phyloP scores from a whole-genome alignment of 2,329 filamentous ascomycete genomes.

The Chaetoscypha palmicola region DNA sequence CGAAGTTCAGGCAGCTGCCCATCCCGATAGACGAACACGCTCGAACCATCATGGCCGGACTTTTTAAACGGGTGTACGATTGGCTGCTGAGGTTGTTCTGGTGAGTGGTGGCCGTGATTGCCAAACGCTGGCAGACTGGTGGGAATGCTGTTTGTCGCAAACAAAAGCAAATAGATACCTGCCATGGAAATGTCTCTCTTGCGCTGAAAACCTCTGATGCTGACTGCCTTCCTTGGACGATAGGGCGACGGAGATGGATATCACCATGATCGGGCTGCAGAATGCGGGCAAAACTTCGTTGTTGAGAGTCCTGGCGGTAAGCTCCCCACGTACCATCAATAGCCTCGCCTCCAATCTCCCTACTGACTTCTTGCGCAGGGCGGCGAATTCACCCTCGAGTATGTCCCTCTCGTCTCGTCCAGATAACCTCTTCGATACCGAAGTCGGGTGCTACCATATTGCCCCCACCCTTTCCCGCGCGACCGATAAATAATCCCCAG shows the following conservation, averaged over 20 bases:
- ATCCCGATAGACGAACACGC: conserved; percentile 9
- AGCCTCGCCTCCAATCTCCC: conserved; percentile 10
- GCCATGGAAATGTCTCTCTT: neutral
- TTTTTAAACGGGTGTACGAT: conserved; percentile 95
- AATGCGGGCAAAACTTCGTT: conserved; percentile 97
- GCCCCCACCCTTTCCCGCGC: conserved; percentile 6
- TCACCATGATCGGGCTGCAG: conserved; percentile 97
- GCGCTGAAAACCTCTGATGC: conserved; percentile 6
- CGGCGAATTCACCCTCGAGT: conserved; percentile 98
- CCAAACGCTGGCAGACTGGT: neutral
- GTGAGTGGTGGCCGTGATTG: conserved; percentile 46
- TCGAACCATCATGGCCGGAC: conserved; percentile 64
- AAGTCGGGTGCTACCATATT: conserved; percentile 9
- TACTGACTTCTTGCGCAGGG: conserved; percentile 55
- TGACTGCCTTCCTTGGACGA: conserved; percentile 15
- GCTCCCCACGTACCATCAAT: conserved; percentile 34
- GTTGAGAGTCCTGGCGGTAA: conserved; percentile 87
- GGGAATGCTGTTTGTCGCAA: conserved; percentile 5
- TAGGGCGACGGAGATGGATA: conserved; percentile 99
- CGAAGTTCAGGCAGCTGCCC: conserved; percentile 18
- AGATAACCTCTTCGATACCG: conserved; percentile 2
- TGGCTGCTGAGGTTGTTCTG: conserved; percentile 97
- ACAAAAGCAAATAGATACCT: conserved; percentile 4
- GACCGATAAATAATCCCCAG: conserved; percentile 15
- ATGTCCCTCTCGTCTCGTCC: conserved; percentile 41